Percentiles rank a stretch among this genome's conserved stretches.
Conservation (phyloP, 2,329 filamentous ascomycete genomes). For the Ceratocystis cacaofunesta region DNA sequence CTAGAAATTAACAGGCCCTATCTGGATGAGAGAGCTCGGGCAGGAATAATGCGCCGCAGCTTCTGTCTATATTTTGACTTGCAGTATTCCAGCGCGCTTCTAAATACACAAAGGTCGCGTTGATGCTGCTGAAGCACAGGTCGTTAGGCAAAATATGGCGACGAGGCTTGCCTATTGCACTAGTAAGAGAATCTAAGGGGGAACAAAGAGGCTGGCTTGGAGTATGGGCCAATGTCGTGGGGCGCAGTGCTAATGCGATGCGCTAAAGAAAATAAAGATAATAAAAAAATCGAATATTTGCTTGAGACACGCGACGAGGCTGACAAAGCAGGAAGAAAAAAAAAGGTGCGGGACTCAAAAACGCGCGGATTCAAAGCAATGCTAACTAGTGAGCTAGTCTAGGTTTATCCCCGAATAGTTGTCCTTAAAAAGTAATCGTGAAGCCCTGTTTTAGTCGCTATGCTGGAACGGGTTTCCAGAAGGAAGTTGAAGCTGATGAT, state of each 20-base stretch:
- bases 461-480: neutral
- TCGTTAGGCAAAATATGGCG: neutral
- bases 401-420: neutral
- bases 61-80: neutral
- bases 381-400: neutral
- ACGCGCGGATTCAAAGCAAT: neutral
- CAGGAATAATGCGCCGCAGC: neutral
- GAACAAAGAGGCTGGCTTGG: neutral
- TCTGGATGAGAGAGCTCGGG: neutral
- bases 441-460: neutral
- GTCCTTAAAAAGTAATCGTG: neutral
- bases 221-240: too few relatives aligned
- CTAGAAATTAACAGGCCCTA: neutral
- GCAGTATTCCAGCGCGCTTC: neutral
- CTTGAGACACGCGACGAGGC: conserved; percentile 11
- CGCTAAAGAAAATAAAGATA: neutral
- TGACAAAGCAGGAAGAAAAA: neutral
- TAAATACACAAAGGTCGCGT: neutral
- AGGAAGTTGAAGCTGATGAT: neutral
- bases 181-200: neutral
- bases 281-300: conserved; percentile 4
- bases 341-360: neutral
- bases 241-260: neutral
- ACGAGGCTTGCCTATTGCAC: neutral
- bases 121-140: neutral